Percentiles rank a stretch among this genome's conserved stretches.
These are phyloP conservation scores for Hortaea werneckii DNA, from an alignment of 2,329 filamentous ascomycete genomes.

Conservation along the genomic window DNA sequence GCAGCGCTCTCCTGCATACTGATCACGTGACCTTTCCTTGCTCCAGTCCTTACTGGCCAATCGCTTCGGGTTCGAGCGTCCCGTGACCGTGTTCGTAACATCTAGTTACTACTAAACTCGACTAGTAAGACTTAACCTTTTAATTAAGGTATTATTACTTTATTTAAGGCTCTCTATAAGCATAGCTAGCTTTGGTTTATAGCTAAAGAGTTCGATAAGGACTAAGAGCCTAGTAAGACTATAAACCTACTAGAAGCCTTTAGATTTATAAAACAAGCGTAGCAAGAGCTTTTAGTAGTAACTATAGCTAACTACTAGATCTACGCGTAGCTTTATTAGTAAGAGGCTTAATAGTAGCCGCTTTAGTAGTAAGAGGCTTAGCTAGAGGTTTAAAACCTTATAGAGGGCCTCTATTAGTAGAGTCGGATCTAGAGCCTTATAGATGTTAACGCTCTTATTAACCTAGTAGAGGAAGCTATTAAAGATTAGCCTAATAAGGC, in stretches of 20 bases:
- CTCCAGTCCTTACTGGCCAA: too few relatives aligned
- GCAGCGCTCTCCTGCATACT: too few relatives aligned
- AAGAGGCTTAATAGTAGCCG: not conserved
- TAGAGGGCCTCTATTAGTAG: not conserved
- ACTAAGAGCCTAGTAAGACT: not conserved
- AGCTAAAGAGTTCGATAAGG: not conserved
- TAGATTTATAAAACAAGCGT: not conserved
- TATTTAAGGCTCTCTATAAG: not conserved
- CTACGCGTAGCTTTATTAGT: not conserved
- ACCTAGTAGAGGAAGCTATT: not conserved
- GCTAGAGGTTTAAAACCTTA: not conserved
- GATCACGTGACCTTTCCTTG: too few relatives aligned
- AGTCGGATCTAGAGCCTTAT: not conserved
- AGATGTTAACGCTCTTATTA: not conserved
- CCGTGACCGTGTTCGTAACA: too few relatives aligned
- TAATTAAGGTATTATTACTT: not conserved
- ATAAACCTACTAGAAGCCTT: not conserved
- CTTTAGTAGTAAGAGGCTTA: not conserved
- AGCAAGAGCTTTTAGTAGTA: not conserved
- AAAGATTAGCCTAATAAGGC: not conserved
- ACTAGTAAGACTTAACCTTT: not conserved
- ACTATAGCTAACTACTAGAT: not conserved
- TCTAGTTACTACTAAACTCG: not conserved
- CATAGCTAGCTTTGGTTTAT: not conserved
- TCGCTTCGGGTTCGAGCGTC: too few relatives aligned